Evolutionary conservation across 805 yeast species (phyloP).

Genomic region (Metschnikowia continentalis): DNA sequence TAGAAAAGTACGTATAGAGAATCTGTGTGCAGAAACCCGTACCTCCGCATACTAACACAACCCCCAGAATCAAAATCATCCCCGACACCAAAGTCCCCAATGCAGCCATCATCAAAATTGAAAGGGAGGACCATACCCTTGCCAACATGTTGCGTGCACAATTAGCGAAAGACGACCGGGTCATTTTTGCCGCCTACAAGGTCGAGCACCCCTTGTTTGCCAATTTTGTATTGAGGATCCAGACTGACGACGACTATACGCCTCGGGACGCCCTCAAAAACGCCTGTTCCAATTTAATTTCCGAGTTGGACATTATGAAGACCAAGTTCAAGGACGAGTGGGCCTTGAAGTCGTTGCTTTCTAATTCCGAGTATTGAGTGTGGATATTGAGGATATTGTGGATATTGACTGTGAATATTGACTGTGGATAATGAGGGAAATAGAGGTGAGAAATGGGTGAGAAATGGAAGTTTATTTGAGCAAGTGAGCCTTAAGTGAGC

Average conservation of each 20-base stretch:
- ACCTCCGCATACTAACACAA: no score
- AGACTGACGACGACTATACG: slow-evolving; percentile 90
- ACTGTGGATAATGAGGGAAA: no score
- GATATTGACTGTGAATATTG: background rate
- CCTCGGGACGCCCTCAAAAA: slow-evolving; percentile 87
- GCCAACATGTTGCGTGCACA: slow-evolving; percentile 88
- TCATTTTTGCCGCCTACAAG: slow-evolving; percentile 95
- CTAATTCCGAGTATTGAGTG: slow-evolving; percentile 42
- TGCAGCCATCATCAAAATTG: slow-evolving; percentile 87
- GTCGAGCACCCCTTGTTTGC: slow-evolving; percentile 98
- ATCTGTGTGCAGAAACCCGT: no score
- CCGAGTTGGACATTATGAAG: slow-evolving; percentile 69
- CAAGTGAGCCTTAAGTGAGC: no score
- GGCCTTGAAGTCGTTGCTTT: slow-evolving; percentile 75
- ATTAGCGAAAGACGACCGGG: slow-evolving; percentile 78
- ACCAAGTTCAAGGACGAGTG: slow-evolving; percentile 87
- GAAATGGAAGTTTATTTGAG: no score
- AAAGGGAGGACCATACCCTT: slow-evolving; percentile 95
- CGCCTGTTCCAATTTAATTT: slow-evolving; percentile 81
- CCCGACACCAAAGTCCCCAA: slow-evolving; percentile 96
- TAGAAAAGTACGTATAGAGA: slow-evolving; percentile 62
- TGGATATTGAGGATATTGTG: background rate
- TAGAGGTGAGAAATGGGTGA: no score
- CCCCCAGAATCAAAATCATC: slow-evolving; percentile 63
- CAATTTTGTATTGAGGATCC: slow-evolving; percentile 87